phyloP scores from a whole-genome alignment of 2,329 filamentous ascomycete genomes.

The Colletotrichum sansevieriae region DNA sequence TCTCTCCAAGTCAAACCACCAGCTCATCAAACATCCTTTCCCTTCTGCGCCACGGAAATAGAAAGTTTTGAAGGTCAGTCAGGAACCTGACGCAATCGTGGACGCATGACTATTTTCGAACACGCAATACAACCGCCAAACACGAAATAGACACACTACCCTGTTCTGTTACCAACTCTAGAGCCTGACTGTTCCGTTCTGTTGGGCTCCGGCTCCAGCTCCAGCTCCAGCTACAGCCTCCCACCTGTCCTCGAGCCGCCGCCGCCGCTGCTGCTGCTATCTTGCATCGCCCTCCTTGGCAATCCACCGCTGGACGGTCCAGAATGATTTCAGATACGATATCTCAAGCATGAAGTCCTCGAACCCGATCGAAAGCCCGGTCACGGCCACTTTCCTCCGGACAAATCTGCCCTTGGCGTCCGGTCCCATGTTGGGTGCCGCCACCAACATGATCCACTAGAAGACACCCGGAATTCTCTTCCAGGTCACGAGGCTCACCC shows the following conservation, averaged over 20 bases:
- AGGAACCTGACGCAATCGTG: constrained; percentile 24
- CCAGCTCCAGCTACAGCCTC: constrained; percentile 18
- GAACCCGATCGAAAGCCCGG: constrained; percentile 47
- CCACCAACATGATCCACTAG: constrained; percentile 48
- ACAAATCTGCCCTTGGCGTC: constrained; percentile 47
- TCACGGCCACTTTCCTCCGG: constrained; percentile 48
- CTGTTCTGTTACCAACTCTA: not conserved
- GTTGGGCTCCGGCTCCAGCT: constrained; percentile 15
- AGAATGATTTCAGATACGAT: constrained; percentile 46
- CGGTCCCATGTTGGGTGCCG: constrained; percentile 44
- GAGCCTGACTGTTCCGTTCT: constrained; percentile 4
- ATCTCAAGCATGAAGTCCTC: constrained; percentile 47
- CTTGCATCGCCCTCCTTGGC: constrained; percentile 32
- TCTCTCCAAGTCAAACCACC: constrained; percentile 49
- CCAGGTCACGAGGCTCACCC: constrained; percentile 47
- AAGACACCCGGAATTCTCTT: constrained; percentile 50
- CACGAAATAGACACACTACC: not conserved
- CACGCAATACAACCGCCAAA: constrained; percentile 14
- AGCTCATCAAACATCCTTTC: constrained; percentile 44
- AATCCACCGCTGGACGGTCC: constrained; percentile 49
- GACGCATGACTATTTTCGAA: constrained; percentile 25
- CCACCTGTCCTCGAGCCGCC: constrained; percentile 36
- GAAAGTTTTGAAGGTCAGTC: constrained; percentile 5
- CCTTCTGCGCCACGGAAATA: constrained; percentile 1
- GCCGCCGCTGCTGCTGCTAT: not conserved